These are phyloP conservation scores for Amanita pallidorosea DNA, from an alignment of 768 basidiomycete genomes.

Conservation along the genomic window DNA sequence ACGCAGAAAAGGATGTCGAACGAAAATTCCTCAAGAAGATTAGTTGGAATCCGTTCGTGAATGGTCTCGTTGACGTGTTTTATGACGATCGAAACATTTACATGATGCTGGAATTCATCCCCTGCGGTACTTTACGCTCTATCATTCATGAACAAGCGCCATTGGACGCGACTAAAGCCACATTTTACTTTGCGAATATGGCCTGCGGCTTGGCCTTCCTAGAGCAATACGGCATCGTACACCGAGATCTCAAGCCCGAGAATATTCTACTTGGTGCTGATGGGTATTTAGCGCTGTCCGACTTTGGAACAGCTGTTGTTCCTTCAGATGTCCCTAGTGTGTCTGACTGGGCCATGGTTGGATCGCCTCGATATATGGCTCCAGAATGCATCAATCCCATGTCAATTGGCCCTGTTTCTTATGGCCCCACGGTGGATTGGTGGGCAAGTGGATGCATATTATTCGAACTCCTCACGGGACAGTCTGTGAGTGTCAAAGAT, in stretches of 20 bases:
- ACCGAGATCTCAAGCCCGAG: conserved; percentile 48
- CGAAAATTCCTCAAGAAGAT: conserved; percentile 26
- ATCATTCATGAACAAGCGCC: conserved; percentile 21
- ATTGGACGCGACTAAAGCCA: conserved; percentile 19
- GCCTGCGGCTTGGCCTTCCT: conserved; percentile 38
- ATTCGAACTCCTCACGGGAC: conserved; percentile 40
- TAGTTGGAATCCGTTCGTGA: conserved; percentile 45
- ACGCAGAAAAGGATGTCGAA: conserved; percentile 28
- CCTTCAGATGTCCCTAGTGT: conserved; percentile 10
- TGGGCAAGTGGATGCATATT: conserved; percentile 40
- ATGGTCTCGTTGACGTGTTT: conserved; percentile 33
- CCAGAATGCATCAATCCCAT: conserved; percentile 29
- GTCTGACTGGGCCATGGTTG: conserved; percentile 23
- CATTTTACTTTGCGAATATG: conserved; percentile 49
- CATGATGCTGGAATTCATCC: conserved; percentile 37
- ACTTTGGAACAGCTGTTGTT: conserved; percentile 34
- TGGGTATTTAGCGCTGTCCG: conserved; percentile 43
- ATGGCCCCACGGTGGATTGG: conserved; percentile 35
- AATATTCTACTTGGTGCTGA: conserved; percentile 46
- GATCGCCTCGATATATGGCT: conserved; percentile 38
- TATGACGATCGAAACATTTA: conserved; percentile 38
- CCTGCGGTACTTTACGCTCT: conserved; percentile 30
- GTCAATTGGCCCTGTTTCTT: conserved; percentile 8
- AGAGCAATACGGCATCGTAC: conserved; percentile 30
- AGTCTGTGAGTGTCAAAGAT: conserved; percentile 14